Base-by-base conservation (phyloP, 2,329 filamentous ascomycete genomes). In the Venturiaceae sp. region DNA sequence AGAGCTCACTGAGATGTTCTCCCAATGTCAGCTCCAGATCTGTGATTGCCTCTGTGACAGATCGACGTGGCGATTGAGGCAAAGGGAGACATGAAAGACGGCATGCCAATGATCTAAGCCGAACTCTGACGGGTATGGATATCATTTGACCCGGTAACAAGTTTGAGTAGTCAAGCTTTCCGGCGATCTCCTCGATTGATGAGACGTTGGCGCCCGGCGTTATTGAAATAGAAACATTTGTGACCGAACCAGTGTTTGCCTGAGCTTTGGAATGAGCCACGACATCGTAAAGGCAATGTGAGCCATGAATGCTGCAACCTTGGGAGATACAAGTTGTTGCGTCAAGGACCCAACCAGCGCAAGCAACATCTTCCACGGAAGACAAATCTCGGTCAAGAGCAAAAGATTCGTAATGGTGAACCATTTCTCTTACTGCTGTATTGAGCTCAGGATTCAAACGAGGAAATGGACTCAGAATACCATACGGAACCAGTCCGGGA, bases 1-100 rank as follows among this genome's bases (percentile, higher is more conserved):
- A 57, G n/a, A 57, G 41, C 41, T 57, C 55, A 44, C 41, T 57
- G 5, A 57, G 33, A 28, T 57, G 55, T 23, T 57, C 39, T 19
- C 55, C 55, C 5, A 57, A 19, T n/a, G 55, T 57, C 41, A 57
- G 21, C 23, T 57, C 55, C 16, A 57, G 41, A 16, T 57, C 55
- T 23, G 55, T 46, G n/a, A 57, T 57, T 8, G 55, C 55, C 34
- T 57, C 55, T 6, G 30, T 46, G 32, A 37, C 39, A 23, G 30
- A 34, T 16, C 39, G 55, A 36, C 16, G 28, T 36, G 19, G 16
- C 26, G 39, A 26, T 14, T 16, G 14, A 28, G 26, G 19, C 3
- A 41, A 33, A 23, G 30, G 52, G 6, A 28, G 39, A 57, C 23
- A 19, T 5, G 55, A 57, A 50, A 50, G 30, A 32, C 39, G 39